Conservation (phyloP, 225 moss, liverwort and hornwort genomes). For the Marchantia polymorpha region DNA sequence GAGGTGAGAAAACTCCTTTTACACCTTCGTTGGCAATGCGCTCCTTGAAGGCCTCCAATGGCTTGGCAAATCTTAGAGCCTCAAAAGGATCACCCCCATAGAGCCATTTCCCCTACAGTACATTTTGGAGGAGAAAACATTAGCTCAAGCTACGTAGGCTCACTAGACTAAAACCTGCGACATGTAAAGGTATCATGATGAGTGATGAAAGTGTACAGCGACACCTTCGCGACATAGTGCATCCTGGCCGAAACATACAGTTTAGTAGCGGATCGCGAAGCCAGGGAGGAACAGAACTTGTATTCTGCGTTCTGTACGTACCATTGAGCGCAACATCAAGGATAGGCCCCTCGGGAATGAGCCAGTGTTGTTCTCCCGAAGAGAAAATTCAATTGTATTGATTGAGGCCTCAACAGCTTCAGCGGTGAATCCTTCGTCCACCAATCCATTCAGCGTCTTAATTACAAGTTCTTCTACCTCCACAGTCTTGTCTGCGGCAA, state of each 20-base stretch:
- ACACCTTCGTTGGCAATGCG: constrained; percentile 75
- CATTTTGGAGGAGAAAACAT: background rate
- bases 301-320: constrained; percentile 27
- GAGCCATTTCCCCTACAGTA: constrained; percentile 80
- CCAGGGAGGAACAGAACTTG: background rate
- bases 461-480: constrained; percentile 91
- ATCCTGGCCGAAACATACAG: background rate
- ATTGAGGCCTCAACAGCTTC: constrained; percentile 97
- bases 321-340: constrained; percentile 95
- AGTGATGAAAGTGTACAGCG: background rate
- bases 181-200: background rate
- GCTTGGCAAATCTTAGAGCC: constrained; percentile 93
- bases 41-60: constrained; percentile 84
- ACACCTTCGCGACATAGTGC: background rate
- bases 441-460: constrained; percentile 68
- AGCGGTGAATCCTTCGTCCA: constrained; percentile 71
- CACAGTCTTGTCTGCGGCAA: constrained; percentile 65
- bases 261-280: too few species aligned
- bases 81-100: constrained; percentile 98
- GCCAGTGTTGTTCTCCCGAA: constrained; percentile 96
- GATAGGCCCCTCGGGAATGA: constrained; percentile 97
- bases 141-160: background rate
- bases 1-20: constrained; percentile 92
- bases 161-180: background rate
- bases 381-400: constrained; percentile 86